Conservation (phyloP, 306 rosid genomes). For the Comarum palustre region DNA sequence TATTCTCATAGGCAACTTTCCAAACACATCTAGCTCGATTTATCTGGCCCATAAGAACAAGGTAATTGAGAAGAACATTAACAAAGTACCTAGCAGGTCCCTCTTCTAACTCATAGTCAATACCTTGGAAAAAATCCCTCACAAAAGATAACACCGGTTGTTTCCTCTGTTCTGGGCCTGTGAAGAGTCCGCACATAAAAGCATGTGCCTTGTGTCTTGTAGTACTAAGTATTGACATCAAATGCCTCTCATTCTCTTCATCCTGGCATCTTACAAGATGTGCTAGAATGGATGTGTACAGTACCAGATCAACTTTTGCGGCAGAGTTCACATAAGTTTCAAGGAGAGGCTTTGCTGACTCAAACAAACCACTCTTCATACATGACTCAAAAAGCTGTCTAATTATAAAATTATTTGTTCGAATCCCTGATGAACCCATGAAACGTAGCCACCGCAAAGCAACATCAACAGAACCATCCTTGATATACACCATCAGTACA, state of each 20-base stretch:
- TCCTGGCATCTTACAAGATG: conserved; percentile 93
- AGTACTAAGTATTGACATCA: conserved; percentile 84
- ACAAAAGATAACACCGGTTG: conserved; percentile 79
- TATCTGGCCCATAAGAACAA: conserved; percentile 93
- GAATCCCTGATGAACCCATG: conserved; percentile 90
- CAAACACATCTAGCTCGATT: conserved; percentile 89
- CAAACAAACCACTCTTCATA: conserved; percentile 76
- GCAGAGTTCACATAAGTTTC: conserved; percentile 80
- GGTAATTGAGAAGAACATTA: conserved; percentile 90
- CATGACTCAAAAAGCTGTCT: conserved; percentile 92
- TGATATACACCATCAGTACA: conserved; percentile 86
- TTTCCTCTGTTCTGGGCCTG: conserved; percentile 78
- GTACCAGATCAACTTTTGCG: conserved; percentile 88
- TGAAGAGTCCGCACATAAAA: conserved; percentile 90
- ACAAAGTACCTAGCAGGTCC: conserved; percentile 87
- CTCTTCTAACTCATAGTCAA: conserved; percentile 92
- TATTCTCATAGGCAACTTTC: conserved; percentile 94
- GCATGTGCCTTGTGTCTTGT: conserved; percentile 80
- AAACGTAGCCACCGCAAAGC: conserved; percentile 90
- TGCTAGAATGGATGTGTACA: conserved; percentile 87
- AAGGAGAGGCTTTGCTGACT: conserved; percentile 85
- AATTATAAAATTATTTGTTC: conserved; percentile 82
- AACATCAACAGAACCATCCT: conserved; percentile 85
- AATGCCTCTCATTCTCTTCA: conserved; percentile 75
- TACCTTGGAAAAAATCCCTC: conserved; percentile 80